Evolutionary conservation across 176 grass and related monocot species (phyloP).

Genomic region (Guadua angustifolia): DNA sequence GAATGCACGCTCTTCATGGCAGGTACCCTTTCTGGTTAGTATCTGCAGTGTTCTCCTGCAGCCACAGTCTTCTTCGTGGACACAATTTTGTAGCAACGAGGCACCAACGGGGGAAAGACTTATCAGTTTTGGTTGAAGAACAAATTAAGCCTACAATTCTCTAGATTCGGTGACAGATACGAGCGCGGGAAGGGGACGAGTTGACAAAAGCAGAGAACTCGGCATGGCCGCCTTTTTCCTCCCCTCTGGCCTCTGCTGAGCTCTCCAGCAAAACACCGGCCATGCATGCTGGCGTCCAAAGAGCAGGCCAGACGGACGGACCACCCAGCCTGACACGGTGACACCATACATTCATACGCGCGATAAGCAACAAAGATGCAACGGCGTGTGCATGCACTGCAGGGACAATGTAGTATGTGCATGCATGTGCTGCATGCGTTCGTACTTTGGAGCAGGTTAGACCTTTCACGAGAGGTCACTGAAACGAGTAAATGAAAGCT

Average conservation of each 20-base stretch:
- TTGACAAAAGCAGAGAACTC: no score
- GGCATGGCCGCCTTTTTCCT: no score
- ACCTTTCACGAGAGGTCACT: background rate
- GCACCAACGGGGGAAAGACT: no score
- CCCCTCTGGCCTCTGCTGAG: no score
- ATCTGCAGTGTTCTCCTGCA: background rate
- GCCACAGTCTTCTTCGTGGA: no score
- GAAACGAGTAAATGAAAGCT: conserved; percentile 7
- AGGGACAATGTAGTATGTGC: no score
- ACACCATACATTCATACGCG: background rate
- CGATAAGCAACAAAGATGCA: background rate
- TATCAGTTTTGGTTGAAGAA: no score
- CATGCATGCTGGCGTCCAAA: background rate
- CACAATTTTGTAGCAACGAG: background rate
- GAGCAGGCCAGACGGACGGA: background rate
- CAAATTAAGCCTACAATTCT: no score
- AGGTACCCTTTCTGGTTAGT: background rate
- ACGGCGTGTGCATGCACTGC: background rate
- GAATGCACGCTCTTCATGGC: no score
- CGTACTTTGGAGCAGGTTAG: background rate
- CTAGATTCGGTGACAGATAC: no score
- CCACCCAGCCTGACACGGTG: background rate
- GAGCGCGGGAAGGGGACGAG: no score
- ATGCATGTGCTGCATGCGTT: background rate
- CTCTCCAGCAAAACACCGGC: no score